Percentiles rank a stretch among this genome's conserved stretches.
Evolutionary conservation across 257 asterid species (phyloP).

Genomic region (Solanum chmielewskii): DNA sequence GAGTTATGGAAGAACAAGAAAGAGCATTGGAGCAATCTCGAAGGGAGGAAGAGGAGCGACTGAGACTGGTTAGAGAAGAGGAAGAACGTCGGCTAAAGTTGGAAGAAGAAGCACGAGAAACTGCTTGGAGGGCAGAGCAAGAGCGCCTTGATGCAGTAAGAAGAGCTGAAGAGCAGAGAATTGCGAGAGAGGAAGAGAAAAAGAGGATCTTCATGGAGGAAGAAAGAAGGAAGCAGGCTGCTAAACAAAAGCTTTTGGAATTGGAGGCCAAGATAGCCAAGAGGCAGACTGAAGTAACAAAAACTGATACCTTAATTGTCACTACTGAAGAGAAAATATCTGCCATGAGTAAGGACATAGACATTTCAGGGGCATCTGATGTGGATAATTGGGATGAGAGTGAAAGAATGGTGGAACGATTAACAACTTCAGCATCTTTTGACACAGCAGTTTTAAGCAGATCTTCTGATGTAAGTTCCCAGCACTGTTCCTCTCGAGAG

Average conservation of each 20-base stretch:
- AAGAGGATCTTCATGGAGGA: slow-evolving; percentile 62
- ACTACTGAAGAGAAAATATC: slow-evolving; percentile 38
- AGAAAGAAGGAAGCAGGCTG: slow-evolving; percentile 94
- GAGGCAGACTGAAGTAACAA: slow-evolving; percentile 42
- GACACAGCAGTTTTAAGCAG: slow-evolving; percentile 40
- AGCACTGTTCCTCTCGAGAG: slow-evolving; percentile 48
- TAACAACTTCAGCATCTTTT: slow-evolving; percentile 32
- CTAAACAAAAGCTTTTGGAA: slow-evolving; percentile 76
- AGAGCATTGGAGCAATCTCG: slow-evolving; percentile 72
- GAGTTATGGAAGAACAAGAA: slow-evolving; percentile 82
- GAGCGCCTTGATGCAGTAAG: slow-evolving; percentile 63
- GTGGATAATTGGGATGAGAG: slow-evolving; percentile 81
- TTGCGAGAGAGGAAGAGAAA: slow-evolving; percentile 84
- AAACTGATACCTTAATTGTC: slow-evolving; percentile 24
- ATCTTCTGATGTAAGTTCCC: slow-evolving; percentile 41
- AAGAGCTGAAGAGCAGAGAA: slow-evolving; percentile 69
- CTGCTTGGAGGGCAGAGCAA: slow-evolving; percentile 90
- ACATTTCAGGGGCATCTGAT: slow-evolving; percentile 26
- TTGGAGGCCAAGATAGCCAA: slow-evolving; percentile 88
- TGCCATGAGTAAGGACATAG: slow-evolving; percentile 30
- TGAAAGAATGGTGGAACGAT: slow-evolving; percentile 71
- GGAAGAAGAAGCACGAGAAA: slow-evolving; percentile 91
- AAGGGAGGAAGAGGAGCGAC: slow-evolving; percentile 84
- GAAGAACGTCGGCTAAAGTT: slow-evolving; percentile 50
- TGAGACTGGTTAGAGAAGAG: slow-evolving; percentile 67